Evolutionary conservation across 139 green algal genomes (phyloP).

Genomic region (Mychonastes homosphaera): DNA sequence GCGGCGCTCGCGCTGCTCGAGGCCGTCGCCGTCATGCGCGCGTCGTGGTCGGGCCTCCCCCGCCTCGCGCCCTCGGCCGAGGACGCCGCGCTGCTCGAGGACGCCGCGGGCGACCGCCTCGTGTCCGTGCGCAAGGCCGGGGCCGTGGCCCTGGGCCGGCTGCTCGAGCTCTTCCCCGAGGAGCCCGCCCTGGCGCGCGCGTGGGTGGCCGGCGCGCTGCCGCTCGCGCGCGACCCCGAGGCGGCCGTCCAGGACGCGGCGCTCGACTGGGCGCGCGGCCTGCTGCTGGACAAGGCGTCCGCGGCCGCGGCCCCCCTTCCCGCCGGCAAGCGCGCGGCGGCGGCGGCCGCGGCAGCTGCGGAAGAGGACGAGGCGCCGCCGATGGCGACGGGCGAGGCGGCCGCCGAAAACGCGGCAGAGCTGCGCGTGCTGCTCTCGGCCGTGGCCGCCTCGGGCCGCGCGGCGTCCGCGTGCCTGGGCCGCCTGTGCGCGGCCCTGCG

Average conservation of each 20-base stretch:
- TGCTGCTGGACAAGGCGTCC: conserved; percentile 33
- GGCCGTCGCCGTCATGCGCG: conserved; percentile 37
- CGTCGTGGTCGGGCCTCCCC: conserved; percentile 12
- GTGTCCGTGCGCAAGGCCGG: conserved; percentile 52
- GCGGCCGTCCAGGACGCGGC: conserved; percentile 16
- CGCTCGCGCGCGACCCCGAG: conserved; percentile 48
- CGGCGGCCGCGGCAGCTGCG: conserved; percentile 12
- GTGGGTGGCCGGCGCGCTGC: conserved; percentile 48
- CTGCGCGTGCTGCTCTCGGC: conserved; percentile 41
- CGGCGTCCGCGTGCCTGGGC: conserved; percentile 29
- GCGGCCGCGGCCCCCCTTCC: conserved; percentile 8
- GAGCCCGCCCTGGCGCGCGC: conserved; percentile 31
- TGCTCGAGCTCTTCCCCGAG: conserved; percentile 35
- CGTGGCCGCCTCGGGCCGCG: conserved; percentile 23
- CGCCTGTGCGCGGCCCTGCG: conserved; percentile 14
- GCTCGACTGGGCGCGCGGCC: not conserved
- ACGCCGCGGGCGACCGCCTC: conserved; percentile 46
- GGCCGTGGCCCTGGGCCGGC: conserved; percentile 28
- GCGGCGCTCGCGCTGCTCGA: conserved; percentile 56
- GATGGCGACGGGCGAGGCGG: not conserved
- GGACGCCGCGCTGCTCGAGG: conserved; percentile 47
- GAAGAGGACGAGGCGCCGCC: not conserved
- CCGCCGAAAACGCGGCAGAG: not conserved
- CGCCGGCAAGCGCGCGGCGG: conserved; percentile 10
- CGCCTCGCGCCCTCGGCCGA: conserved; percentile 7